Percentiles rank a stretch among this genome's conserved stretches.
Conservation (phyloP, 1,139 yeast genomes). For the Yamadazyma sp. region DNA sequence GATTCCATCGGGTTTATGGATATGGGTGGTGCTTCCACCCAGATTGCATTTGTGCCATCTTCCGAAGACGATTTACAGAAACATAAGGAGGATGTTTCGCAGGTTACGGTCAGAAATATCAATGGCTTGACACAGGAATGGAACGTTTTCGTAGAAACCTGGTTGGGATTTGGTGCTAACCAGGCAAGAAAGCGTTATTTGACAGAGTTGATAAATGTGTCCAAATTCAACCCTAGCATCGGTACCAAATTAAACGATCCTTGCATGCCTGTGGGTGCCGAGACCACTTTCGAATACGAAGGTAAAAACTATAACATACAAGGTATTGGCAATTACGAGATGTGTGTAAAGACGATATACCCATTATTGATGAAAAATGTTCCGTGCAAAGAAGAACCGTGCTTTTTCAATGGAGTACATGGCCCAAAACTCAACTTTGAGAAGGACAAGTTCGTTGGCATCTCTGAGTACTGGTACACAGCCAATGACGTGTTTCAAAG, state of each 20-base stretch:
- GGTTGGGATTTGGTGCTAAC: slow-evolving; percentile 86
- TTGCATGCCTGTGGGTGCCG: slow-evolving; percentile 65
- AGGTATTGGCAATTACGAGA: slow-evolving; percentile 71
- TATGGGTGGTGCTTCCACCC: slow-evolving; percentile 90
- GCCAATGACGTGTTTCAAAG: slow-evolving; percentile 77
- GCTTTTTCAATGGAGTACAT: slow-evolving; percentile 79
- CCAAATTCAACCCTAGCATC: slow-evolving; percentile 13
- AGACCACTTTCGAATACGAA: slow-evolving; percentile 37
- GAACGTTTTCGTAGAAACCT: slow-evolving; percentile 76
- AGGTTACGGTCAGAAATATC: slow-evolving; percentile 53
- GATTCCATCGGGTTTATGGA: slow-evolving; percentile 81
- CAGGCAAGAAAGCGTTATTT: slow-evolving; percentile 70
- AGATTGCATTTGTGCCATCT: slow-evolving; percentile 75
- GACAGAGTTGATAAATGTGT: slow-evolving; percentile 43
- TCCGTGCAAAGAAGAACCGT: slow-evolving; percentile 75
- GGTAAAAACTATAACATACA: slow-evolving; percentile 48
- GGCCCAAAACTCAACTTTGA: slow-evolving; percentile 71
- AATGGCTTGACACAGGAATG: slow-evolving; percentile 65
- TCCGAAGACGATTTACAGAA: slow-evolving; percentile 47
- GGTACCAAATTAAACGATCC: slow-evolving; percentile 55
- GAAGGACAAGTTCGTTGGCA: slow-evolving; percentile 73
- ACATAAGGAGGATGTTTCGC: slow-evolving; percentile 65
- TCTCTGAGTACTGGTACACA: slow-evolving; percentile 84
- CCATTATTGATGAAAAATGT: slow-evolving; percentile 68
- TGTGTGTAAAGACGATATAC: slow-evolving; percentile 65